Percentiles rank a stretch among this genome's conserved stretches.
phyloP scores from a whole-genome alignment of 768 basidiomycete genomes.

The Sporobolomyces roseus region DNA sequence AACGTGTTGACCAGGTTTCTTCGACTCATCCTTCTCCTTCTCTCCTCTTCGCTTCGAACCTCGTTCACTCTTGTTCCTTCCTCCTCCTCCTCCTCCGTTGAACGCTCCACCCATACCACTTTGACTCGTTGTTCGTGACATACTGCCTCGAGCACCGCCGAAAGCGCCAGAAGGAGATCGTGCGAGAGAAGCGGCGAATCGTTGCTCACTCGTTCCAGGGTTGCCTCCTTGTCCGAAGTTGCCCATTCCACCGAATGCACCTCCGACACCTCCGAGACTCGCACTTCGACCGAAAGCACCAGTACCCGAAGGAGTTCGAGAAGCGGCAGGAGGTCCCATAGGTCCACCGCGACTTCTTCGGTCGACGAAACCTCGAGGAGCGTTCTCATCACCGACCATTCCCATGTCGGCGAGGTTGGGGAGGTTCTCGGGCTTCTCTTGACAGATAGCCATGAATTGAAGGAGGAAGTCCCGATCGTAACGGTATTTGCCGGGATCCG shows the following conservation, averaged over 20 bases:
- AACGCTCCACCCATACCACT: slow-evolving; percentile 45
- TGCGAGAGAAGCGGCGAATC: slow-evolving; percentile 38
- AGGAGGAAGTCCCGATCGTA: slow-evolving; percentile 97
- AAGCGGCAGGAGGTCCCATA: slow-evolving; percentile 40
- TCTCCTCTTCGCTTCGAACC: slow-evolving; percentile 70
- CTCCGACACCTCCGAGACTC: slow-evolving; percentile 31
- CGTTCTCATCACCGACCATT: slow-evolving; percentile 58
- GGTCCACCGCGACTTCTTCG: slow-evolving; percentile 13
- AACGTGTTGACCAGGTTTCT: slow-evolving; percentile 49
- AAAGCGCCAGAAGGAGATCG: slow-evolving; percentile 32
- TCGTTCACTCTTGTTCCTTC: slow-evolving; percentile 73
- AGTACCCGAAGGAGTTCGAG: slow-evolving; percentile 17
- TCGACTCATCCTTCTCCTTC: slow-evolving; percentile 48
- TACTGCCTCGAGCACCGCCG: slow-evolving; percentile 30
- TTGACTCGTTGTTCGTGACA: slow-evolving; percentile 47
- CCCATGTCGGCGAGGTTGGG: slow-evolving; percentile 87
- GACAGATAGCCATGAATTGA: slow-evolving; percentile 92
- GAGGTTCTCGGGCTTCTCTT: slow-evolving; percentile 86
- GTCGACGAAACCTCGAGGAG: slow-evolving; percentile 35
- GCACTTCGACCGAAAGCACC: slow-evolving; percentile 37
- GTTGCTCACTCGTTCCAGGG: slow-evolving; percentile 36
- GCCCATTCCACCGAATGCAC: slow-evolving; percentile 44
- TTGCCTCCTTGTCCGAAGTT: slow-evolving; percentile 37
- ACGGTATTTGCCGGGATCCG: slow-evolving; percentile 85
- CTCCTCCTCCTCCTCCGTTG: slow-evolving; percentile 42